Conservation (phyloP, 2,329 filamentous ascomycete genomes). For the Pseudocercospora crystallina region DNA sequence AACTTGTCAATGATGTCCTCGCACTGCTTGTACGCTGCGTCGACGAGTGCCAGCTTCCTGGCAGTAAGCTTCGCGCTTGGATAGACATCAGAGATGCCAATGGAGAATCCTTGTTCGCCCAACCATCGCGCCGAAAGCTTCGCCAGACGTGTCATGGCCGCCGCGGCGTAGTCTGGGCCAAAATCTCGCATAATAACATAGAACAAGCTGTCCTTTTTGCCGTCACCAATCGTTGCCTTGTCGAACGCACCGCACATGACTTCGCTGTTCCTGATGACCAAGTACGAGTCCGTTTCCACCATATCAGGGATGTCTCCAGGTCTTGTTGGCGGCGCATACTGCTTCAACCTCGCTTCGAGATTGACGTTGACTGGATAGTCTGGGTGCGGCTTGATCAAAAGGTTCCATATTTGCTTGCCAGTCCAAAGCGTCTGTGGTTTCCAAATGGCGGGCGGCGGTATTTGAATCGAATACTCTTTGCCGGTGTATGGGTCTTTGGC, state of each 20-base stretch:
- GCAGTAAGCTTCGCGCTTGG: slow-evolving; percentile 69
- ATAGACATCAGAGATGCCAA: slow-evolving; percentile 92
- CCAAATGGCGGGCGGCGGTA: slow-evolving; percentile 82
- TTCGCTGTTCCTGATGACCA: slow-evolving; percentile 93
- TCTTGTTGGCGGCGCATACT: slow-evolving; percentile 65
- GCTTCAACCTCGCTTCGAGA: slow-evolving; percentile 86
- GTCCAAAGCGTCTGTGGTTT: slow-evolving; percentile 91
- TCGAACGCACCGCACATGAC: slow-evolving; percentile 98
- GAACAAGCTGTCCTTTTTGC: slow-evolving; percentile 97
- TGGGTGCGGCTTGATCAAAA: slow-evolving; percentile 86
- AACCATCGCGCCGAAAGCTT: slow-evolving; percentile 87
- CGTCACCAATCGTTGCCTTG: slow-evolving; percentile 93
- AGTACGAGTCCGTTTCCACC: slow-evolving; percentile 73
- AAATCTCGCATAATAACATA: slow-evolving; percentile 96
- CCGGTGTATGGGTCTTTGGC: slow-evolving; percentile 49
- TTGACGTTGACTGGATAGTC: slow-evolving; percentile 82
- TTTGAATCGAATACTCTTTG: slow-evolving; percentile 65
- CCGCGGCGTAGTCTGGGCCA: slow-evolving; percentile 81
- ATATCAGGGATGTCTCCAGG: slow-evolving; percentile 70
- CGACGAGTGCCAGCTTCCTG: slow-evolving; percentile 74
- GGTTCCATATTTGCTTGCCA: slow-evolving; percentile 92
- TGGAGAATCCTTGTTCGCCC: slow-evolving; percentile 90
- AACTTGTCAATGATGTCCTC: slow-evolving; percentile 80
- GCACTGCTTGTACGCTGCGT: slow-evolving; percentile 74
- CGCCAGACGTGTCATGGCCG: slow-evolving; percentile 89